Base-by-base conservation (phyloP, 768 basidiomycete species). In the Leccinum rimulosum region DNA sequence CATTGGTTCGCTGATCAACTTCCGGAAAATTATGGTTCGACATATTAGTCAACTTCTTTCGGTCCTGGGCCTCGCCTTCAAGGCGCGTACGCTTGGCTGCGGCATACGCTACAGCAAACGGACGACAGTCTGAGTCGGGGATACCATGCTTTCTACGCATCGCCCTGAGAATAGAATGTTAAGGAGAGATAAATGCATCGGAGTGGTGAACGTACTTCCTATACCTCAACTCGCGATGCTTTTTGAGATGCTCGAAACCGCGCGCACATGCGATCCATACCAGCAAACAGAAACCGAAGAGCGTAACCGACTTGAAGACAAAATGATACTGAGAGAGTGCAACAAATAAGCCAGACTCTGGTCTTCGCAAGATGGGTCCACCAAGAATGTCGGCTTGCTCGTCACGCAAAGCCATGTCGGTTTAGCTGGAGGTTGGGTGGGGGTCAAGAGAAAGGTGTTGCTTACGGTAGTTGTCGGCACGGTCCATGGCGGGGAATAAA, bases 91-190 rank as follows among this genome's bases (percentile, higher is more conserved):
- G 79, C 61, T 80, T 74, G 40, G 84, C 87, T 58, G 88, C 89
- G 63, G 89, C 83, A 73, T 89, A 91, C n/a, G 91, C 92, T 62
- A 93, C 88, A 71, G 88, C 89, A 79, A 93, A 93, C 12, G 91
- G 89, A 33, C 91, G 81, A 62, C 84, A 80, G 77, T 93, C 91
- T 58, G 79, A 80, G 77, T 93, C 91, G 17, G 91, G 92, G 60
- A 93, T 93, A 50, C 91, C 92, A 68, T 91, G 84, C 74, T 82
- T 79, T 63, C 91, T 78, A 60, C 91, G 84, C 79, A 85, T 85
- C 62, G 85, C 79, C 66, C 89, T 91, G 63, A 38, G 12, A 58
- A 61, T 35, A 43, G 59, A 35, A 60, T 58, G 56, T 70, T 35
- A 70, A 66, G 60, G 9, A 35, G 9, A 28, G 9, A 30, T 22